These are phyloP conservation scores for Nemania sp. DNA, from an alignment of 2,329 filamentous ascomycete genomes.

Conservation along the genomic window DNA sequence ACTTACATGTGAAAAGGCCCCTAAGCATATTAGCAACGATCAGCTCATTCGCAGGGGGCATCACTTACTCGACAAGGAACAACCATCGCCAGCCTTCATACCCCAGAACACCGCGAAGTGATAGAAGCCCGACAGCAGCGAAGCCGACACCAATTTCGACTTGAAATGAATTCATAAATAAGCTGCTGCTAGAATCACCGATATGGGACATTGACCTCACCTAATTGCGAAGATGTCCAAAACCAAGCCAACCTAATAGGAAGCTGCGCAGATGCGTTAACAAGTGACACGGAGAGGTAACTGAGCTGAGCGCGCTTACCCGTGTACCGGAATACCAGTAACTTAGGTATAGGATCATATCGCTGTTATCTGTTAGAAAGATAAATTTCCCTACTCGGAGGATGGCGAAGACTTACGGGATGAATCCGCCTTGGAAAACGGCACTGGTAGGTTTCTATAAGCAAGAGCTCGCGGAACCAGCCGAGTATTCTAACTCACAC, in stretches of 20 bases:
- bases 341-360: slow-evolving; percentile 63
- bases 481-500: slow-evolving; percentile 31
- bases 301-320: slow-evolving; percentile 36
- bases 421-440: slow-evolving; percentile 57
- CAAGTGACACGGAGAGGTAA: background rate
- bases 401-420: slow-evolving; percentile 53
- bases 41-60: background rate
- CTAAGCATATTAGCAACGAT: slow-evolving; percentile 30
- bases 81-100: slow-evolving; percentile 63
- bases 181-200: slow-evolving; percentile 1
- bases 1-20: slow-evolving; percentile 42
- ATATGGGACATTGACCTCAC: slow-evolving; percentile 22
- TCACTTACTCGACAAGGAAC: slow-evolving; percentile 48
- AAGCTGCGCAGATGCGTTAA: slow-evolving; percentile 47
- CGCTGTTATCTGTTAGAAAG: slow-evolving; percentile 29
- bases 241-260: slow-evolving; percentile 69
- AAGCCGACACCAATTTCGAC: slow-evolving; percentile 57
- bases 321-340: slow-evolving; percentile 70
- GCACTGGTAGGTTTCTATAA: slow-evolving; percentile 37
- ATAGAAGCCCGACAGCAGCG: slow-evolving; percentile 59
- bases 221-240: slow-evolving; percentile 56
- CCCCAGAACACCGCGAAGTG: slow-evolving; percentile 55
- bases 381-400: background rate
- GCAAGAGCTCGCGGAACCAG: background rate
- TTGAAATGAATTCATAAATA: slow-evolving; percentile 11